Base-by-base conservation (phyloP, 768 basidiomycete species). In the Agrocybe praecox region DNA sequence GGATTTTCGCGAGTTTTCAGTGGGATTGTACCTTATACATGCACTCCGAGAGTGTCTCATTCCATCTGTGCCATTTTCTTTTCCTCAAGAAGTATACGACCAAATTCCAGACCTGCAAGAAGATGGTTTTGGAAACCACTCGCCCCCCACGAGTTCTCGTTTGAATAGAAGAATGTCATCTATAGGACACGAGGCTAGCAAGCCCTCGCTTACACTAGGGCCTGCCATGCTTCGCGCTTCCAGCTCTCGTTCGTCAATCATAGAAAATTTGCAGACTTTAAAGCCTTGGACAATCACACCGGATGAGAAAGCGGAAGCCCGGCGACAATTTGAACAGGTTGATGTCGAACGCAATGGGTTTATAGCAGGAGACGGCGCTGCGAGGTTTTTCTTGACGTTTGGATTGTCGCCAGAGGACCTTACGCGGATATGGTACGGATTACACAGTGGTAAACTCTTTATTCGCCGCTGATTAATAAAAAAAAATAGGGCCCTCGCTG, bases 1-100 rank as follows among this genome's bases (percentile, higher is more conserved):
- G 11, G 87, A 90, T 62, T 74, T 80, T 8, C 70, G 80, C 24
- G 88, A 90, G 57, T 92, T 92, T 67, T 81, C 84, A 33, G 73
- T 91, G 56, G 89, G 83, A 34, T 85, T 88, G 82, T 85, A 85
- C 67, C 80, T 89, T 55, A 83, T 90, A 40, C 69, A 74, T 34
- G 69, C 69, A n/a, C 55, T 74, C 15, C 69, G 70, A 61, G 65
- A 69, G 6, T 76, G 74, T 49, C 66, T 68, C 32, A 67, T 77
- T 1, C 60, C 62, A 21, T 56, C 63, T 1, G 62, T 79, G 6
- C 77, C 76, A 1, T 24, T 62, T 2, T 61, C 67, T 8, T 68
- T 75, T 29, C 74, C 76, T 6, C 56, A 57, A 24, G 57, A 71
- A 21, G 56, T 77, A 1, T 69, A 65, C 24, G 65, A 73, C 18